Evolutionary conservation across 148 eudicot genomes (phyloP).

Genomic region (Amaranthus hypochondriacus): DNA sequence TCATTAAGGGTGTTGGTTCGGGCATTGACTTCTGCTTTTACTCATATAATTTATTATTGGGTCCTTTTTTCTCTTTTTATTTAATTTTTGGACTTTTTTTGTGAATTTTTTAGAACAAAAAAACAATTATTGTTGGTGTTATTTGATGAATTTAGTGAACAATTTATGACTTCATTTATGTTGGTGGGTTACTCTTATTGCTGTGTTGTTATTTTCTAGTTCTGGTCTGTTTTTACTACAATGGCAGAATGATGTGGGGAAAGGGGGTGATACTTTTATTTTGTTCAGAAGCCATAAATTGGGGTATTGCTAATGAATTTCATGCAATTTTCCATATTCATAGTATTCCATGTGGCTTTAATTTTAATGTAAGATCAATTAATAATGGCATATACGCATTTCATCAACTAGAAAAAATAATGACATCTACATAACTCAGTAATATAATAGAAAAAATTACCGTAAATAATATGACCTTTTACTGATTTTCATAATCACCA

Average conservation of each 20-base stretch:
- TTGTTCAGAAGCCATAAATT: no score
- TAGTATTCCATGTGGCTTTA: background rate
- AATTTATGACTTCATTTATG: conserved; percentile 33
- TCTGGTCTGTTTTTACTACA: background rate
- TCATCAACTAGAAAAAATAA: no score
- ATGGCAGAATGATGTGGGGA: background rate
- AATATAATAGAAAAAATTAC: no score
- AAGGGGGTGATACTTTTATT: background rate
- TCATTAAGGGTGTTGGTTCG: conserved; percentile 85
- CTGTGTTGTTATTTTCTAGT: conserved; percentile 11
- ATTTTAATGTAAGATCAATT: no score
- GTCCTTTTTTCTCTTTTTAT: background rate
- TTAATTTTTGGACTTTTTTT: background rate
- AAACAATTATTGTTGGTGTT: background rate
- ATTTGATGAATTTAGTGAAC: conserved; percentile 22
- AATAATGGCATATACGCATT: no score
- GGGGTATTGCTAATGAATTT: background rate
- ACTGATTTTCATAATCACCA: no score
- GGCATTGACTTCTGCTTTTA: conserved; percentile 86
- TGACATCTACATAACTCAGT: no score
- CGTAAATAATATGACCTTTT: no score
- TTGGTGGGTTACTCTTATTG: conserved; percentile 16
- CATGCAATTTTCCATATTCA: conserved; percentile 2
- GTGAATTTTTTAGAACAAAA: background rate
- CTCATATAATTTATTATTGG: conserved; percentile 12